These are phyloP conservation scores for Sporodiniella umbellata DNA, from an alignment of 371 early-diverging fungal genomes.

Conservation along the genomic window DNA sequence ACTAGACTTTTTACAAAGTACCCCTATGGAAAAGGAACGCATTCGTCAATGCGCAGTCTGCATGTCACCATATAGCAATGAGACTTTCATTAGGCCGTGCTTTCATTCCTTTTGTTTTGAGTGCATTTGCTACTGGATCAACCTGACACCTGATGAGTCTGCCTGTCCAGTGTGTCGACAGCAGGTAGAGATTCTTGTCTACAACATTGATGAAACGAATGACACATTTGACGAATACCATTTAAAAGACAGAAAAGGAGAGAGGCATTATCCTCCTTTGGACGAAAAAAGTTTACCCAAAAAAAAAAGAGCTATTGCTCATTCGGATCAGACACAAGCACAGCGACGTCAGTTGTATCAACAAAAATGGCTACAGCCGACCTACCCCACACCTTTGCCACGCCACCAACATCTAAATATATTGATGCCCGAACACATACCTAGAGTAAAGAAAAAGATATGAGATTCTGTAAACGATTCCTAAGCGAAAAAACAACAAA, in stretches of 20 bases:
- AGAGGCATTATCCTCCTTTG: slow-evolving; percentile 29
- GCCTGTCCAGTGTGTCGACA: slow-evolving; percentile 62
- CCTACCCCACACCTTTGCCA: slow-evolving; percentile 24
- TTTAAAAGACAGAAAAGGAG: slow-evolving; percentile 24
- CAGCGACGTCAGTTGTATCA: slow-evolving; percentile 26
- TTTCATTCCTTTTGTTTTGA: slow-evolving; percentile 62
- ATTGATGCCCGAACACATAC: slow-evolving; percentile 35
- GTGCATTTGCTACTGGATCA: slow-evolving; percentile 62
- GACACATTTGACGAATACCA: slow-evolving; percentile 39
- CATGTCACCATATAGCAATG: slow-evolving; percentile 40
- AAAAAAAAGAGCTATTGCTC: slow-evolving; percentile 1
- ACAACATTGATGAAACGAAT: slow-evolving; percentile 35
- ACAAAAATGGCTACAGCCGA: not conserved
- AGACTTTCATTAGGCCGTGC: slow-evolving; percentile 56
- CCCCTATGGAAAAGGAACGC: too few species aligned
- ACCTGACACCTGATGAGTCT: slow-evolving; percentile 24
- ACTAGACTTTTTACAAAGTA: too few species aligned
- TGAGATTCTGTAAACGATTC: not conserved
- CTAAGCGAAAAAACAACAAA: not conserved
- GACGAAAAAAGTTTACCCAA: too few species aligned
- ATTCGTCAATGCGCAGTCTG: slow-evolving; percentile 55
- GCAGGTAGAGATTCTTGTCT: slow-evolving; percentile 24
- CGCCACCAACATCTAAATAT: slow-evolving; percentile 10
- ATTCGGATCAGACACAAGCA: slow-evolving; percentile 14
- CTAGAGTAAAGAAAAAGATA: slow-evolving; percentile 32